phyloP scores from a whole-genome alignment of 2,329 filamentous ascomycete species.

The Talaromyces albobiverticillius region DNA sequence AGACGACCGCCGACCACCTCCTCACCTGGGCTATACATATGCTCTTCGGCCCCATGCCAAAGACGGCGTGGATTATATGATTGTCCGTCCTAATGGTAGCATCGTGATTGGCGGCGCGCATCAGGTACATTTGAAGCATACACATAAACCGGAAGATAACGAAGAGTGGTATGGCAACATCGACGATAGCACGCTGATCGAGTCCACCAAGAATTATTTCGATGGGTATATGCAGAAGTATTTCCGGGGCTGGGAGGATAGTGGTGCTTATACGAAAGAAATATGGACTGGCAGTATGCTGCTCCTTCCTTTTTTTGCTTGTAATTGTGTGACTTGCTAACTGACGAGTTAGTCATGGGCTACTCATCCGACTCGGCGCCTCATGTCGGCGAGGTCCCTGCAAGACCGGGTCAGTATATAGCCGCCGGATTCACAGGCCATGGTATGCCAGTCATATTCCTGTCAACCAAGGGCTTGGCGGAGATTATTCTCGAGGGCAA shows the following conservation, averaged over 20 bases:
- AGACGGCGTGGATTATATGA: conserved; percentile 57
- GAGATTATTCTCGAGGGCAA: conserved; percentile 49
- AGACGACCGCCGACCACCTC: conserved; percentile 9
- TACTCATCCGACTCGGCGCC: conserved; percentile 52
- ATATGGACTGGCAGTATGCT: conserved; percentile 36
- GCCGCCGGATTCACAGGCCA: conserved; percentile 65
- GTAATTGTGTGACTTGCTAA: neutral
- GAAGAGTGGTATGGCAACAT: conserved; percentile 46
- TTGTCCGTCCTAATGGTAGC: conserved; percentile 52
- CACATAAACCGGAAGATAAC: conserved; percentile 6
- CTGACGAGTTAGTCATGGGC: conserved; percentile 45
- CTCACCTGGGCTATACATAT: conserved; percentile 50
- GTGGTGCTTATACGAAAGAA: conserved; percentile 29
- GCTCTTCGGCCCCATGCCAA: conserved; percentile 56
- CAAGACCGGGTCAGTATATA: conserved; percentile 52
- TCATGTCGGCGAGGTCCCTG: conserved; percentile 52
- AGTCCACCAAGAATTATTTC: conserved; percentile 41
- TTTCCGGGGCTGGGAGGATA: conserved; percentile 37
- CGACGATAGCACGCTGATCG: conserved; percentile 52
- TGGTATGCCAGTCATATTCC: conserved; percentile 64
- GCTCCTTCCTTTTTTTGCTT: neutral
- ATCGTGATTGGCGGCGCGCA: conserved; percentile 65
- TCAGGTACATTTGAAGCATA: conserved; percentile 34
- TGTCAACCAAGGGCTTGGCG: conserved; percentile 58
- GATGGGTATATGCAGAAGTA: conserved; percentile 37